Evolutionary conservation across 1,284 basidiomycete genomes (phyloP), one percentile per base, ranked within the genome.

Genomic region (Sanguinoderma infundibulare): DNA sequence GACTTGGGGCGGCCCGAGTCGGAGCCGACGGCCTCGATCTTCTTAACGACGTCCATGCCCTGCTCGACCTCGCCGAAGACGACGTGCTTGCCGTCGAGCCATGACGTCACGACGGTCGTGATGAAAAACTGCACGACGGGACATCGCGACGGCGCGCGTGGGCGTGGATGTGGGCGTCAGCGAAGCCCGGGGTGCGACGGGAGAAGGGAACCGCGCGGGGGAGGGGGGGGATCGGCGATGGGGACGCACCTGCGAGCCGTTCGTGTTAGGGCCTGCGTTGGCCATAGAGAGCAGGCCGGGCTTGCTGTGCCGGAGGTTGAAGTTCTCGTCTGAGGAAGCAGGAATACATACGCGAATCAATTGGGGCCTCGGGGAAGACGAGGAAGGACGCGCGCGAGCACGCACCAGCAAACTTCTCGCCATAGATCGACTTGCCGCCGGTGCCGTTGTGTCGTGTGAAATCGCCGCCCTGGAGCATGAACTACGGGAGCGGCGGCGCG

Each of bases 251-350:
- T 90, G 89, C 1, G 88, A 91, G 28, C 90, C 90, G 65, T 92
- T 92, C 14, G 89, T 90, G 75, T 91, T 82, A 1, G 77, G 73
- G 42, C 90, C 90, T 2, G 89, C 87, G 67, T 92, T 91, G 9
- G 96, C 96, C 96, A 98, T 98, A 32, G 92, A 95, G 47, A 98
- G 86, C 36, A 97, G 78, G 70, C 94, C 95, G 2, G 90, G 87
- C 70, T 86, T 86, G 64, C 82, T 82, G 75, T 98, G 97, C 72
- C 87, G 90, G 62, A 89, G 75, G 24, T 81, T 77, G 75, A 98
- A 98, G 78, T 92, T 94, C 79, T 98, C 96, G 71, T 98, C 95
- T 87, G 44, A n/a, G 35, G 49, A 49, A 49, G n/a, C 42, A 28
- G 7, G 2, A 12, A 46, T 15, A 15, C 30, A 32, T 8, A 20